Evolutionary conservation across 163 green algal genomes (phyloP).

Genomic region (Trebouxia gelatinosa): DNA sequence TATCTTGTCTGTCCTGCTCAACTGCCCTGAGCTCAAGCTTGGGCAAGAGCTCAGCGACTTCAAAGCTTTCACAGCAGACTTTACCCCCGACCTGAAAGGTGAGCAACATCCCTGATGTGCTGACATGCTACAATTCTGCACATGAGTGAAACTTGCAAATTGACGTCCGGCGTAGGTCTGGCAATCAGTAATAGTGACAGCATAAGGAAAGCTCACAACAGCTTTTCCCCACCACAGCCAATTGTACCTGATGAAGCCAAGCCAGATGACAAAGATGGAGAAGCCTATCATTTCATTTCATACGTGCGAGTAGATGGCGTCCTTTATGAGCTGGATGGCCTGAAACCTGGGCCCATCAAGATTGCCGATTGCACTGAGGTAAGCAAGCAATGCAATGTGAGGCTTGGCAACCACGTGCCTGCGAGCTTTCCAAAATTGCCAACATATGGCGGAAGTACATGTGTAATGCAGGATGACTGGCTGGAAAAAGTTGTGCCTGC

Average conservation of each 20-base stretch:
- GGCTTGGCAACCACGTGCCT: too few relatives aligned
- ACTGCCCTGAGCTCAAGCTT: constrained; percentile 73
- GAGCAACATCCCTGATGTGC: too few relatives aligned
- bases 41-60: constrained; percentile 80
- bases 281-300: constrained; percentile 90
- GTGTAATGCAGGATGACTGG: constrained; percentile 70
- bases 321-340: constrained; percentile 96
- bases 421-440: too few relatives aligned
- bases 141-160: too few relatives aligned
- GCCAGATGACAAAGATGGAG: constrained; percentile 59
- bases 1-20: constrained; percentile 95
- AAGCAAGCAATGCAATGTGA: not conserved
- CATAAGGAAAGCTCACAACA: constrained; percentile 94
- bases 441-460: not conserved
- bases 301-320: constrained; percentile 83
- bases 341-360: constrained; percentile 90
- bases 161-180: constrained; percentile 73
- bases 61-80: constrained; percentile 87
- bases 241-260: constrained; percentile 73
- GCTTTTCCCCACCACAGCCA: constrained; percentile 89
- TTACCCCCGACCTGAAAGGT: constrained; percentile 91
- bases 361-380: constrained; percentile 67
- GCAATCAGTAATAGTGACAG: constrained; percentile 94
- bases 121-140: too few relatives aligned
- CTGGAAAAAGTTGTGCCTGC: constrained; percentile 62